phyloP scores from a whole-genome alignment of 192 early-diverging fungal species.

The Umbelopsis ramanniana region DNA sequence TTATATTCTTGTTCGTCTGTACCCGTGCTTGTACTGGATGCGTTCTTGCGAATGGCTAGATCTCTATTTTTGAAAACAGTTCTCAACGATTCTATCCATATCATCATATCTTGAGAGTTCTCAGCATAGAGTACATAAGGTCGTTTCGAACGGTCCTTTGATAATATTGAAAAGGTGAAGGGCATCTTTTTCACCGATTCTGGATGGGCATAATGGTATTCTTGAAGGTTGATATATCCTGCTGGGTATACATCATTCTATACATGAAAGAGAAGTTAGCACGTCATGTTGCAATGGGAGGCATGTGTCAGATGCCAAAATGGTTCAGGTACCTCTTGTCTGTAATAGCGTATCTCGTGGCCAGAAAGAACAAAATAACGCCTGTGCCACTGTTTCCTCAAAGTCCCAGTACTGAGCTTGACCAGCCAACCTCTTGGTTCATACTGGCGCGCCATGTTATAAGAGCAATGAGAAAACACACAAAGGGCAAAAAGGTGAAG shows the following conservation, averaged over 20 bases:
- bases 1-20: neutral
- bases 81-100: constrained; percentile 15
- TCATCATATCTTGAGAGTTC: constrained; percentile 15
- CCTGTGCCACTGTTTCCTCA: constrained; percentile 14
- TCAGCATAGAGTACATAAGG: constrained; percentile 20
- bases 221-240: constrained; percentile 14
- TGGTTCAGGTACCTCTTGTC: constrained; percentile 14
- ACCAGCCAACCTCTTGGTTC: constrained; percentile 19
- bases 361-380: constrained; percentile 23
- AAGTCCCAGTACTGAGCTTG: constrained; percentile 18
- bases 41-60: neutral
- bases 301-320: neutral
- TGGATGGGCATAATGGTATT: constrained; percentile 12
- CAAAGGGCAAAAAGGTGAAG: neutral
- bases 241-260: constrained; percentile 19
- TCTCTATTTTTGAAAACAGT: constrained; percentile 4
- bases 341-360: constrained; percentile 24
- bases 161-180: constrained; percentile 10
- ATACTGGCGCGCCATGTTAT: constrained; percentile 18
- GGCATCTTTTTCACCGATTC: constrained; percentile 1
- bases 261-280: neutral
- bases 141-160: neutral
- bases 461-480: neutral
- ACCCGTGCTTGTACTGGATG: neutral
- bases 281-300: neutral